These are phyloP conservation scores for Leucoagaricus sp. DNA, from an alignment of 1,284 basidiomycete genomes.

Conservation along the genomic window DNA sequence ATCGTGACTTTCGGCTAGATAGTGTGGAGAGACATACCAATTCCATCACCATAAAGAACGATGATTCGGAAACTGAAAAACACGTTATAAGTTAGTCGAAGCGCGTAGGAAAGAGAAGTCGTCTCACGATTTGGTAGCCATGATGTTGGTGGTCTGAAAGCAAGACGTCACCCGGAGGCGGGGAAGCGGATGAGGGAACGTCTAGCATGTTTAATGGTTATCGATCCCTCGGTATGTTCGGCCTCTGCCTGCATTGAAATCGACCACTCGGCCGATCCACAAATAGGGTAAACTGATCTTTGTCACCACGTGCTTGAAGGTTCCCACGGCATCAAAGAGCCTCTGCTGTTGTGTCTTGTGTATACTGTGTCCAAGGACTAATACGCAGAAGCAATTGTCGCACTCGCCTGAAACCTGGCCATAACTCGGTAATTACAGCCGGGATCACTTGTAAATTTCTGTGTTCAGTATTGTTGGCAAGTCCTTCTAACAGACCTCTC, in stretches of 20 bases:
- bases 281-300: neutral
- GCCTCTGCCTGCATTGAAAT: neutral
- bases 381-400: neutral
- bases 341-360: too few relatives aligned
- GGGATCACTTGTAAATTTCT: too few relatives aligned
- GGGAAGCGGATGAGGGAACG: neutral
- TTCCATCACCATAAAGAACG: constrained; percentile 94
- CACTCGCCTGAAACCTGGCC: too few relatives aligned
- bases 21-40: constrained; percentile 60
- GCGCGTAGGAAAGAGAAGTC: neutral
- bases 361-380: too few relatives aligned
- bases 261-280: constrained; percentile 7
- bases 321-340: too few relatives aligned
- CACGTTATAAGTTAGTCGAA: constrained; percentile 10
- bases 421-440: too few relatives aligned
- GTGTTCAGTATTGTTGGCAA: too few relatives aligned
- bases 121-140: constrained; percentile 7
- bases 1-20: neutral
- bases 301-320: too few relatives aligned
- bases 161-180: neutral
- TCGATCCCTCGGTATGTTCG: constrained; percentile 1
- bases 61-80: constrained; percentile 76
- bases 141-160: neutral
- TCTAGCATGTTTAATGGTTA: neutral
- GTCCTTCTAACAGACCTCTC: too few relatives aligned